Evolutionary conservation across 108 stramenopile genomes (phyloP).

Genomic region (Stephanodiscus triporus): DNA sequence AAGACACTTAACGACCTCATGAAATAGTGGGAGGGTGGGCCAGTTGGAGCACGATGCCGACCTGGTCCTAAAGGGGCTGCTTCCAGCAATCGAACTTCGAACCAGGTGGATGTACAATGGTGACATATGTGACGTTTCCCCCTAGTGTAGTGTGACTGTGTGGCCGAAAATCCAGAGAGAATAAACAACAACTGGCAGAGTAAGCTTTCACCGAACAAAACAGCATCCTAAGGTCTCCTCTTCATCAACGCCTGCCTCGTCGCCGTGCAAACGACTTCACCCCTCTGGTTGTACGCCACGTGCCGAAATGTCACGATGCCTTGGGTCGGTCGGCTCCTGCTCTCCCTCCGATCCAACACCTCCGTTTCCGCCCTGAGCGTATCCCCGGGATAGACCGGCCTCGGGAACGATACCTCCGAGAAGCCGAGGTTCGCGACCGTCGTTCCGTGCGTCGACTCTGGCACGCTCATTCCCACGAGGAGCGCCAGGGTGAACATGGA

Average conservation of each 20-base stretch:
- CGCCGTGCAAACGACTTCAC: conserved; percentile 47
- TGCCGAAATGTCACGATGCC: conserved; percentile 52
- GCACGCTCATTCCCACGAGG: conserved; percentile 51
- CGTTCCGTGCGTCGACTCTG: conserved; percentile 49
- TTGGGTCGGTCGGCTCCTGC: conserved; percentile 48
- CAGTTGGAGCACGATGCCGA: too few species aligned
- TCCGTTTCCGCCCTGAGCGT: conserved; percentile 47
- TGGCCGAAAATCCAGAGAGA: too few species aligned
- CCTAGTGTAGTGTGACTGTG: too few species aligned
- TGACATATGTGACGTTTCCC: too few species aligned
- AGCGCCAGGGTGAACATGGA: conserved; percentile 58
- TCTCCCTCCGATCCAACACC: conserved; percentile 45
- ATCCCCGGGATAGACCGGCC: conserved; percentile 54
- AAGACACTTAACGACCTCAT: too few species aligned
- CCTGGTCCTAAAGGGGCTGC: too few species aligned
- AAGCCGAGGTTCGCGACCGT: conserved; percentile 57
- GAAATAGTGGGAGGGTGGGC: too few species aligned
- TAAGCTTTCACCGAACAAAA: not conserved
- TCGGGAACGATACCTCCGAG: conserved; percentile 52
- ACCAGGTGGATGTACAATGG: too few species aligned
- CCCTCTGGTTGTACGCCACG: conserved; percentile 51
- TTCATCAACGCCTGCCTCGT: conserved; percentile 55
- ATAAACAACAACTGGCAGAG: too few species aligned
- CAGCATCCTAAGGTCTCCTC: conserved; percentile 15
- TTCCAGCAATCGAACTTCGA: too few species aligned